A percentile compares a stretch with the other conserved stretches of the same genome.
phyloP scores from a whole-genome alignment of 148 eudicot genomes.

The Diospyros lotus region DNA sequence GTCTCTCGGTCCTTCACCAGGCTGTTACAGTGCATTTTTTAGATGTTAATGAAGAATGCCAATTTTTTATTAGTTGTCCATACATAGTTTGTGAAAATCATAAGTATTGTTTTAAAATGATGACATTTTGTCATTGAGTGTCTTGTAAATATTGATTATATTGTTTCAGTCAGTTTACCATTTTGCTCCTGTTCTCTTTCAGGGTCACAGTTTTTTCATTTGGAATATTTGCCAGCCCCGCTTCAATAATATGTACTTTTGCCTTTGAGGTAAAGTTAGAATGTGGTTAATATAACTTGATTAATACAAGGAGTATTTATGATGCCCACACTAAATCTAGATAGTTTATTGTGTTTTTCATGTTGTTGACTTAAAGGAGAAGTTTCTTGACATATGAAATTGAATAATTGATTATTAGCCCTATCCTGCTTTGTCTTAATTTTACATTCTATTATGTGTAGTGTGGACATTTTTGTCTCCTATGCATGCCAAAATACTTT shows the following conservation, averaged over 20 bases:
- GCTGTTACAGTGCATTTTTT: background rate
- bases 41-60: background rate
- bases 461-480: background rate
- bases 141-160: background rate
- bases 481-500: background rate
- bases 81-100: background rate
- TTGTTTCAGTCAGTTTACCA: slow-evolving; percentile 1
- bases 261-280: slow-evolving; percentile 38
- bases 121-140: background rate
- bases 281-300: slow-evolving; percentile 2
- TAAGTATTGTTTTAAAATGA: slow-evolving; percentile 1
- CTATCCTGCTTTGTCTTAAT: background rate
- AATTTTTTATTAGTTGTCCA: background rate
- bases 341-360: background rate
- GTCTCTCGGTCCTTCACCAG: too few relatives aligned
- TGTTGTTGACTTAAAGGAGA: background rate
- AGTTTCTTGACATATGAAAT: background rate
- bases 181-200: slow-evolving; percentile 19
- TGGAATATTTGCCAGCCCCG: slow-evolving; percentile 42
- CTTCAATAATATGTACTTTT: slow-evolving; percentile 38
- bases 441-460: background rate
- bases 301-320: background rate
- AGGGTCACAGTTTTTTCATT: slow-evolving; percentile 49
- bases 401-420: slow-evolving; percentile 3
- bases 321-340: background rate